Evolutionary conservation across 129 eudicot species (phyloP).

Genomic region (Centella asiatica): DNA sequence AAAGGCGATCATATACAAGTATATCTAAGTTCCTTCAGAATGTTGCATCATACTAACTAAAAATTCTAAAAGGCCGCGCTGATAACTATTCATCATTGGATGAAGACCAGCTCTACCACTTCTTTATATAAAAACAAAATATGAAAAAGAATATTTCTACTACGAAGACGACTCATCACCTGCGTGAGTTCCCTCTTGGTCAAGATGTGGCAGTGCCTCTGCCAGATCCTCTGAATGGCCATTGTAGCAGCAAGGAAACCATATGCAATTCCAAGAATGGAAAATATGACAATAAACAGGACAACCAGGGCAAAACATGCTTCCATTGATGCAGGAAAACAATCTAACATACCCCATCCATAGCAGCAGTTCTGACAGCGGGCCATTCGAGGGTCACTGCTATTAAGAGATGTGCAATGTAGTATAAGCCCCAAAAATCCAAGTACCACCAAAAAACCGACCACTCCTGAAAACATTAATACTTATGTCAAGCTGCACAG

Average conservation of each 20-base stretch:
- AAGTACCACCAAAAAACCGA: slow-evolving; percentile 58
- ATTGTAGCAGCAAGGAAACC: slow-evolving; percentile 85
- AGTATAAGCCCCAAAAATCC: slow-evolving; percentile 73
- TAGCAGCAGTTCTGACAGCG: slow-evolving; percentile 85
- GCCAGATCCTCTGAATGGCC: slow-evolving; percentile 89
- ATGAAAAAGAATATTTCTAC: neutral
- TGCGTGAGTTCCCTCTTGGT: slow-evolving; percentile 85
- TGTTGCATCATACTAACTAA: too few relatives aligned
- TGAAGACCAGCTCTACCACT: neutral
- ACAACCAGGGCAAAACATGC: slow-evolving; percentile 64
- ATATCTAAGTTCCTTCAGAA: too few relatives aligned
- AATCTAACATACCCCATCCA: slow-evolving; percentile 76
- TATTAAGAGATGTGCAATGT: slow-evolving; percentile 53
- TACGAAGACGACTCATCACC: slow-evolving; percentile 22
- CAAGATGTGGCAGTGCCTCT: slow-evolving; percentile 86
- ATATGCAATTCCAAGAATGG: slow-evolving; percentile 83
- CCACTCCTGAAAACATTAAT: slow-evolving; percentile 41
- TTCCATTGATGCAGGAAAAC: slow-evolving; percentile 78
- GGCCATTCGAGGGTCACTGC: slow-evolving; percentile 59
- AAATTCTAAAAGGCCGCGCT: too few relatives aligned
- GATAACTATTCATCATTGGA: neutral
- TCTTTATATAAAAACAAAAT: too few relatives aligned
- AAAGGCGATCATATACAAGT: too few relatives aligned
- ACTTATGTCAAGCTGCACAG: slow-evolving; percentile 9
- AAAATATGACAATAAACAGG: slow-evolving; percentile 62